Percentiles rank a stretch among this genome's conserved stretches.
Conservation (phyloP, 441 rosid genomes). For the Bocquillonia castaneifolia region DNA sequence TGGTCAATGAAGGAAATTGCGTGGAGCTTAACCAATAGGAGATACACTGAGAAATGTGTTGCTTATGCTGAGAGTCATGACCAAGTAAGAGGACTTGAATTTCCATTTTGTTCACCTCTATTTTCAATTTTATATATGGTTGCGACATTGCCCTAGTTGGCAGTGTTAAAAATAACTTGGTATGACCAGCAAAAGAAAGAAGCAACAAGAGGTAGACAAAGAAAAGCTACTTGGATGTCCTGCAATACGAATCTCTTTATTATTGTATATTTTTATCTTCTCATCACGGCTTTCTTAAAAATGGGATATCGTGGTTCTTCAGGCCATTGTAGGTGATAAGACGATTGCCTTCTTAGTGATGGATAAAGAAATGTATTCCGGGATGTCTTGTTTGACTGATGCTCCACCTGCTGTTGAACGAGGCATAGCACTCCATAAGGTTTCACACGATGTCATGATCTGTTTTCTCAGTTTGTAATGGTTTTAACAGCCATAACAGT, state of each 20-base stretch:
- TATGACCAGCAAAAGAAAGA: neutral
- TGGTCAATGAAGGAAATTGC: conserved; percentile 74
- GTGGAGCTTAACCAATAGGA: conserved; percentile 62
- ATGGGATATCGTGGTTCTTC: conserved; percentile 23
- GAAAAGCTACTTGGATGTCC: conserved; percentile 5
- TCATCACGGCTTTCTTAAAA: conserved; percentile 10
- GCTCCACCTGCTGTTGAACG: conserved; percentile 56
- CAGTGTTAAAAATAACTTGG: neutral
- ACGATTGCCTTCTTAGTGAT: conserved; percentile 65
- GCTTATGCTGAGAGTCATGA: conserved; percentile 90
- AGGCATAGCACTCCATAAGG: conserved; percentile 86
- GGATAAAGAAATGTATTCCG: conserved; percentile 77
- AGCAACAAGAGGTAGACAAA: neutral
- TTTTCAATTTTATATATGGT: conserved; percentile 2
- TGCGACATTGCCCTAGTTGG: neutral
- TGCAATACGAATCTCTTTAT: neutral
- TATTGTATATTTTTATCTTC: neutral
- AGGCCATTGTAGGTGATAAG: conserved; percentile 88
- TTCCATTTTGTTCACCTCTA: conserved; percentile 17
- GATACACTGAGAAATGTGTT: conserved; percentile 71
- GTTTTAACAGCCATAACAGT: neutral
- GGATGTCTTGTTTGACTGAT: conserved; percentile 65
- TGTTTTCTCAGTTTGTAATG: neutral
- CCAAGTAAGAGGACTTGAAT: conserved; percentile 44
- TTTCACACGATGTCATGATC: conserved; percentile 18